Base-by-base conservation (phyloP, 805 yeast genomes). In the Suhomyces prunicola region DNA sequence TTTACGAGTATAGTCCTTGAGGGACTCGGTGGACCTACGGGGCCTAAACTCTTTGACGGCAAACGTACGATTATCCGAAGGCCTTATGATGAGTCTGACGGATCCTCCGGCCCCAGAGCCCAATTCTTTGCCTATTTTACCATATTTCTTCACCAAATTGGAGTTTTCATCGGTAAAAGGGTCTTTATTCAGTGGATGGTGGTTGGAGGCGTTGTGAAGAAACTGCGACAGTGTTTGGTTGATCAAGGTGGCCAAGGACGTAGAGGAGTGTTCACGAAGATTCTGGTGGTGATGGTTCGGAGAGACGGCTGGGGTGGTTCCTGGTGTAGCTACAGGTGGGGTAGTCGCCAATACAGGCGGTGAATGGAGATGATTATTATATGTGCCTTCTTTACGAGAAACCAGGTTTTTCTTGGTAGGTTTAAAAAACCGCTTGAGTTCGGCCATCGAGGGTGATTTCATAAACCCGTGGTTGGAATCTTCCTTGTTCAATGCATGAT, bases 81-180 rank as follows among this genome's bases (percentile, higher is more conserved):
- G 86, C 61, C 93, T 80, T 7, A 79, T 80, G 23, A 88, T 77
- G 45, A 88, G 72, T 59, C 88, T 78, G n/a, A 88, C 96, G 1
- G 91, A 82, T 6, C 96, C 96, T 47, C 96, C 96, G 10, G 94
- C 96, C 52, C 96, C 96, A 1, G 90, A 84, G 15, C 96, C 96
- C 46, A 88, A 68, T 53, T 85, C 79, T 64, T 86, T 86, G 48
- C 93, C 92, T 56, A 86, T 67, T 58, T 82, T 85, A 52, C 93
- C 90, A 65, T 88, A 88, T 61, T 87, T 85, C 54, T 70, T 71
- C n/a, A 64, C 68, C 49, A 65, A 52, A 24, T 63, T 65, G 31
- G 65, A 59, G 52, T 64, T 67, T 57, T 67, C 72, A 57, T 73
- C 73, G 10, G 74, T 70, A 50, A 53, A 68, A 6, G 73, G 72